Evolutionary conservation across 2,329 filamentous ascomycete species (phyloP).

Genomic region (Didymella glomerata): DNA sequence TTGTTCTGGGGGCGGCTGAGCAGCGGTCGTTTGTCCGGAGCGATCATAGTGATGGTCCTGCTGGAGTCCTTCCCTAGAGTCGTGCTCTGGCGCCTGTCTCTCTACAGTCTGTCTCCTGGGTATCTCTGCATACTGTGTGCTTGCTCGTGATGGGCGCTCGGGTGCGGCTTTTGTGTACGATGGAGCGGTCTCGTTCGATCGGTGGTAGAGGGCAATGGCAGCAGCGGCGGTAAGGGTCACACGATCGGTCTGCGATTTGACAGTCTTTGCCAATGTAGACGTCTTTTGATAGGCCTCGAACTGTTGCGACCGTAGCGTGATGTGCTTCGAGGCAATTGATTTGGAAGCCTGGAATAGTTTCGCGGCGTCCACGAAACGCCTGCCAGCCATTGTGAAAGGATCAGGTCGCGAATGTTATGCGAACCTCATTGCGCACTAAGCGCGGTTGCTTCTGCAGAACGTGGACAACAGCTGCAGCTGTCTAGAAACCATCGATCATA

Average conservation of each 20-base stretch:
- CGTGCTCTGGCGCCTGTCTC: slow-evolving; percentile 24
- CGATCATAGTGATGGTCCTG: slow-evolving; percentile 62
- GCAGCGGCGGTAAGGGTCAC: slow-evolving; percentile 69
- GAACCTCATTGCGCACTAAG: slow-evolving; percentile 2
- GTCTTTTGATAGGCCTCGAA: slow-evolving; percentile 70
- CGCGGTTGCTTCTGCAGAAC: neutral
- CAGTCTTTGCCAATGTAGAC: slow-evolving; percentile 69
- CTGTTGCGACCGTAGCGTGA: slow-evolving; percentile 67
- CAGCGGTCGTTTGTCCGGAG: slow-evolving; percentile 53
- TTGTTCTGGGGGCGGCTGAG: slow-evolving; percentile 48
- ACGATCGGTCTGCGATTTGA: slow-evolving; percentile 68
- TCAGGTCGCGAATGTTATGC: neutral
- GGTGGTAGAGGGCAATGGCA: slow-evolving; percentile 65
- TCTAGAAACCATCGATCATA: slow-evolving; percentile 4
- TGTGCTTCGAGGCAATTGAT: slow-evolving; percentile 62
- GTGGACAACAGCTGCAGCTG: slow-evolving; percentile 1
- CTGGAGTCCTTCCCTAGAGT: slow-evolving; percentile 51
- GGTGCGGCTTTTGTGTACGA: slow-evolving; percentile 40
- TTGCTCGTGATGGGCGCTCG: slow-evolving; percentile 32
- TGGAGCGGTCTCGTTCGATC: slow-evolving; percentile 62
- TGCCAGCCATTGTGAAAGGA: slow-evolving; percentile 57
- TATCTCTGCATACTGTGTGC: slow-evolving; percentile 35
- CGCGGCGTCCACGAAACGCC: slow-evolving; percentile 61
- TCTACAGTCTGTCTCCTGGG: slow-evolving; percentile 44
- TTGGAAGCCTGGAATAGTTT: slow-evolving; percentile 59